Conservation (phyloP, 305 asterid genomes). For the Coffea humblotiana region DNA sequence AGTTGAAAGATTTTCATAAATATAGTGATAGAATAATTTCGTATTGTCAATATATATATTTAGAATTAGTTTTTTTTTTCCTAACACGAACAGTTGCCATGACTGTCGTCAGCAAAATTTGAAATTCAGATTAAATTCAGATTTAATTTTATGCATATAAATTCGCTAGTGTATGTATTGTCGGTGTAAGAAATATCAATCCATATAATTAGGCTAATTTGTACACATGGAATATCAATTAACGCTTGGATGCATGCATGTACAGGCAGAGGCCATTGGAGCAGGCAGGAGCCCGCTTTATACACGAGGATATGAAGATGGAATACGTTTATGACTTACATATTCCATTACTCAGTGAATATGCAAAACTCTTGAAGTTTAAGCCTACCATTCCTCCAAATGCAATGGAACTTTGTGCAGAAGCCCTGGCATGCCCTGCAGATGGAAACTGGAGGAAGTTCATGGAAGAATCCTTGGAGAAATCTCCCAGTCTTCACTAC, state of each 20-base stretch:
- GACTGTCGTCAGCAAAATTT: too few species aligned
- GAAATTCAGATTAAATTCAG: too few species aligned
- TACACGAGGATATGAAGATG: constrained; percentile 74
- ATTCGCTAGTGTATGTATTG: too few species aligned
- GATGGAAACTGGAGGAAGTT: constrained; percentile 57
- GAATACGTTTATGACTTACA: constrained; percentile 74
- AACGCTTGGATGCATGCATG: neutral
- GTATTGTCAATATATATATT: too few species aligned
- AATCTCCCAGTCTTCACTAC: constrained; percentile 42
- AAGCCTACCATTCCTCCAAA: constrained; percentile 56
- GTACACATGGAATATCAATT: neutral
- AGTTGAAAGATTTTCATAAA: too few species aligned
- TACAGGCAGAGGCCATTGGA: constrained; percentile 79
- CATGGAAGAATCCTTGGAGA: constrained; percentile 77
- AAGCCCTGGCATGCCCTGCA: constrained; percentile 55
- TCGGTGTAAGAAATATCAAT: too few species aligned
- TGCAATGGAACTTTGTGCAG: constrained; percentile 63
- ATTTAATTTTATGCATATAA: too few species aligned
- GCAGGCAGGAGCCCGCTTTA: constrained; percentile 66
- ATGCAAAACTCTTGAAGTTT: constrained; percentile 65
- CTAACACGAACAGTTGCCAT: too few species aligned
- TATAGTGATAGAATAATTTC: too few species aligned
- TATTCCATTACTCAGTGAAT: constrained; percentile 73
- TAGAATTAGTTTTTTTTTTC: too few species aligned
- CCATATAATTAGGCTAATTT: too few species aligned